Evolutionary conservation across 2,329 filamentous ascomycete genomes (phyloP), one percentile per base, ranked within the genome.

Genomic region (Simplicillium aogashimaense): DNA sequence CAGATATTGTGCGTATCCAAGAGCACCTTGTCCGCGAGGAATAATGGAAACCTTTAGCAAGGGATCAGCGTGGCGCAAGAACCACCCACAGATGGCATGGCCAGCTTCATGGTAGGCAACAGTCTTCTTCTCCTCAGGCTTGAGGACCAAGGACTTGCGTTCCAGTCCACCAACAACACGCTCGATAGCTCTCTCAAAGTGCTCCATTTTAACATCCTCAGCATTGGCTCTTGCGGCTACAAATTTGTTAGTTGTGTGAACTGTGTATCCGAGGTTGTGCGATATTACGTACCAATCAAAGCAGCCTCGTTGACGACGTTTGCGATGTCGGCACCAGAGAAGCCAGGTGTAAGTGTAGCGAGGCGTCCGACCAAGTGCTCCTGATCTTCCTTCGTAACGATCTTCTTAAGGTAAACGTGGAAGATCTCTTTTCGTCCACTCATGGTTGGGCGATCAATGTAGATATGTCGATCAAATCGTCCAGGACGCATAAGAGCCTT

Each of bases 21-120:
- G 72, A 18, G 89, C 88, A 29, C 88, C 92, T 60, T 92, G 85
- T 42, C 90, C 92, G 56, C 92, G 88, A 14, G 92, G 92, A 53
- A 98, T 97, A 63, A 98, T 98, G 43, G 89, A 95, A 35, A 98
- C 92, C 69, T 98, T 98, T 44, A 98, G 81, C 4, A 98, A 78
- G 14, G 92, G 92, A 55, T 98, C 92, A n/a, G 92, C 92, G 60
- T 85, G 88, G 63, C 86, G 79, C 67, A 98, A 86, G 71, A 83
- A 98, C 92, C 92, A 98, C 43, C 92, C 92, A 60, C 92, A 98
- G 59, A 98, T 94, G 48, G 92, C 92, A 62, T 98, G 92, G 43
- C 92, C 92, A 29, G 92, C 92, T 69, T 98, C 92, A 65, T 98
- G 92, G 63, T 98, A 98, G 5, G 92, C 92, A 34, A 97, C 92